Conservation (phyloP, 164 flowering plant species). For the Tinospora cordifolia region DNA sequence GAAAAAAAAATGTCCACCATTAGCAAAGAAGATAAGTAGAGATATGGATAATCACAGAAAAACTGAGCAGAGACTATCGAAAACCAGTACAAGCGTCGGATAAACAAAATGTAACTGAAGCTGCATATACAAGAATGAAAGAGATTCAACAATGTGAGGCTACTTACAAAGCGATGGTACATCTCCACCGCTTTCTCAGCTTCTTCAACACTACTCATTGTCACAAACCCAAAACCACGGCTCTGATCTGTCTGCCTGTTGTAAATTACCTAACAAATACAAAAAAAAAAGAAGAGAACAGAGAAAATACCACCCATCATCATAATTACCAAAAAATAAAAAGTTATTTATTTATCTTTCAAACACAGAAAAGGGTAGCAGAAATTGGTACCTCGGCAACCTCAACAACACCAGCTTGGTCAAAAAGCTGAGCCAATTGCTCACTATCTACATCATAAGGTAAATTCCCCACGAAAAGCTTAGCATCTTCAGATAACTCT, state of each 20-base stretch:
- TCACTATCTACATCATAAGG: conserved; percentile 47
- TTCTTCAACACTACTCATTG: conserved; percentile 58
- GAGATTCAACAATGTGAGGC: background rate
- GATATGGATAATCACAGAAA: no score
- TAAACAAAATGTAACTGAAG: background rate
- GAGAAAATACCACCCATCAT: background rate
- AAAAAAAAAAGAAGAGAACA: conserved; percentile 3
- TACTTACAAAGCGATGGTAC: conserved; percentile 47
- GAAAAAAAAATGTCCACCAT: no score
- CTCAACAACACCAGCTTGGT: conserved; percentile 49
- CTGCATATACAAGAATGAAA: background rate
- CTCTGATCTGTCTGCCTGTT: conserved; percentile 53
- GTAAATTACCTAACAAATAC: conserved; percentile 41
- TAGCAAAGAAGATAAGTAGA: no score
- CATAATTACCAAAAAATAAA: background rate
- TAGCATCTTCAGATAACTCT: conserved; percentile 47
- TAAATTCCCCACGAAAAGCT: conserved; percentile 48
- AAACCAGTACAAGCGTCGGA: background rate
- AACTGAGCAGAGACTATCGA: no score
- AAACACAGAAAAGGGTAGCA: background rate
- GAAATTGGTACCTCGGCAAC: conserved; percentile 37
- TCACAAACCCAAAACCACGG: conserved; percentile 64
- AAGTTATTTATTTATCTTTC: background rate
- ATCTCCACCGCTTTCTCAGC: conserved; percentile 61
- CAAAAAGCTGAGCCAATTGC: conserved; percentile 40